Evolutionary conservation across 2,329 filamentous ascomycete species (phyloP).

Genomic region (Xylariaceae sp.): DNA sequence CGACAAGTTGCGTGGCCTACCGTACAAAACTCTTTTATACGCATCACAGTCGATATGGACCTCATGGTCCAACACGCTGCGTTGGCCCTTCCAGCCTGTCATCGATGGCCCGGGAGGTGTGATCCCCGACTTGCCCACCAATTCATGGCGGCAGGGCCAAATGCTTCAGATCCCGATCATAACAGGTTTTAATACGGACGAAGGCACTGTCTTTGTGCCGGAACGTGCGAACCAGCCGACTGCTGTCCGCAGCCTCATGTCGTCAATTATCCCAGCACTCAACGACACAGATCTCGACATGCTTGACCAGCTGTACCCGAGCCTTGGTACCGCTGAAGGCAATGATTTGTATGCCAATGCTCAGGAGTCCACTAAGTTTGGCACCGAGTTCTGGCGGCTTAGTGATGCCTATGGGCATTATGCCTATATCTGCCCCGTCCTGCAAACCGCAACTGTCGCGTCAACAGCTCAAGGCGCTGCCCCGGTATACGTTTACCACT

Average conservation of each 20-base stretch:
- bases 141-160: conserved; percentile 51
- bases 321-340: conserved; percentile 43
- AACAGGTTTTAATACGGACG: conserved; percentile 67
- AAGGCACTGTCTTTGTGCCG: conserved; percentile 63
- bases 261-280: conserved; percentile 55
- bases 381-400: conserved; percentile 53
- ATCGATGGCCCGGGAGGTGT: conserved; percentile 54
- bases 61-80: conserved; percentile 41
- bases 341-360: conserved; percentile 38
- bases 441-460: conserved; percentile 53
- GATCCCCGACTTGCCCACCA: conserved; percentile 54
- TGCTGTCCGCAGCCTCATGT: conserved; percentile 60
- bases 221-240: conserved; percentile 41
- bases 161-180: conserved; percentile 59
- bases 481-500: conserved; percentile 56
- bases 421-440: conserved; percentile 60
- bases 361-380: conserved; percentile 37
- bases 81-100: conserved; percentile 66
- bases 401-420: conserved; percentile 61
- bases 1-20: conserved; percentile 44
- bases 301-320: conserved; percentile 59
- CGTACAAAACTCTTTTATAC: conserved; percentile 35
- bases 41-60: conserved; percentile 45
- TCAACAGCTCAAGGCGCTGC: conserved; percentile 26
- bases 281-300: conserved; percentile 47